Percentiles rank a stretch among this genome's conserved stretches.
Conservation (phyloP, 1,284 basidiomycete species). For the Fomitopsis pinicola region DNA sequence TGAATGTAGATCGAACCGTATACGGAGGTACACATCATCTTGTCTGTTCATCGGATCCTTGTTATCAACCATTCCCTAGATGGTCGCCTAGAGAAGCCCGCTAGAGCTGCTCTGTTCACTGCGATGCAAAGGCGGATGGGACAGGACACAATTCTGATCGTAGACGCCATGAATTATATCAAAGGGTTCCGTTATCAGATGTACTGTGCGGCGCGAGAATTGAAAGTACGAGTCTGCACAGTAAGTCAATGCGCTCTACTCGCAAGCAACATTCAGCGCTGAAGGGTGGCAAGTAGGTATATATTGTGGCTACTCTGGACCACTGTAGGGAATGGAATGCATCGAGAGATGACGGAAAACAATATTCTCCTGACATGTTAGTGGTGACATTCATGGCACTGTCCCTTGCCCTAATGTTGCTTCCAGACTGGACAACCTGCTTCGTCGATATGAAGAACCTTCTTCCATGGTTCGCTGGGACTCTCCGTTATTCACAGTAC, state of each 20-base stretch:
- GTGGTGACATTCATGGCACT: constrained; percentile 23
- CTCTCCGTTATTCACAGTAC: constrained; percentile 85
- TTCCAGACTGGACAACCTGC: constrained; percentile 80
- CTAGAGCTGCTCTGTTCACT: constrained; percentile 84
- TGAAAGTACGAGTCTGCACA: constrained; percentile 82
- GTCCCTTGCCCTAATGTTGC: not conserved
- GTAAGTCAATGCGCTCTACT: constrained; percentile 46
- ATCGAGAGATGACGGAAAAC: constrained; percentile 39
- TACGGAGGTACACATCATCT: constrained; percentile 64
- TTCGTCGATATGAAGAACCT: constrained; percentile 92
- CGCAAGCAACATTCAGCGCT: not conserved
- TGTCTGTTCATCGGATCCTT: not conserved
- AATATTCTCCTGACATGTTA: constrained; percentile 76
- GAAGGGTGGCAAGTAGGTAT: constrained; percentile 46
- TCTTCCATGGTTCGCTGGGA: constrained; percentile 98
- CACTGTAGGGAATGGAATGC: constrained; percentile 78
- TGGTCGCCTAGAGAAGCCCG: constrained; percentile 83
- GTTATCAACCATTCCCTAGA: constrained; percentile 41
- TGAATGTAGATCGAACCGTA: constrained; percentile 60
- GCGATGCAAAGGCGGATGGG: constrained; percentile 76
- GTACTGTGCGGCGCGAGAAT: constrained; percentile 92
- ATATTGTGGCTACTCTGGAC: constrained; percentile 77
- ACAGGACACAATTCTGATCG: constrained; percentile 76
- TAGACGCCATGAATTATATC: constrained; percentile 95
- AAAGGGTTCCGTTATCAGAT: constrained; percentile 97